These are phyloP conservation scores for Boehmeria nivea DNA, from an alignment of 306 rosid species.

Conservation along the genomic window DNA sequence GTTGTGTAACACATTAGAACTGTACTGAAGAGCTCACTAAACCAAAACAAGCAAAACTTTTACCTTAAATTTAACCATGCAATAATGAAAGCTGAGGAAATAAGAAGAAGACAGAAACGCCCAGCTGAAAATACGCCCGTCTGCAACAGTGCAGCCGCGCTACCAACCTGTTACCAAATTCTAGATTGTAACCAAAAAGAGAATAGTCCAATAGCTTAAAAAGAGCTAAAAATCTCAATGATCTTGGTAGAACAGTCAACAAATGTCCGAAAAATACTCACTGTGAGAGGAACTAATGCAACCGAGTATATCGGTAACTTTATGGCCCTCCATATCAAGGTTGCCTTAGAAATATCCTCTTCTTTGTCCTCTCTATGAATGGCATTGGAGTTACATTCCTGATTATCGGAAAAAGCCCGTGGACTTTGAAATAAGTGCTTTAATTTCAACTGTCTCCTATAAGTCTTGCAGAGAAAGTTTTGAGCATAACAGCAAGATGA, in stretches of 20 bases:
- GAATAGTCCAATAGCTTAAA: too few relatives aligned
- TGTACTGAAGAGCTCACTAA: not conserved
- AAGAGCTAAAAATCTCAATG: too few relatives aligned
- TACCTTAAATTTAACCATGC: slow-evolving; percentile 88
- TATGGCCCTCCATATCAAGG: slow-evolving; percentile 79
- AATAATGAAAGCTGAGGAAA: slow-evolving; percentile 73
- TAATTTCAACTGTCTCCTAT: slow-evolving; percentile 20
- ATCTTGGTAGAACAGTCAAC: not conserved
- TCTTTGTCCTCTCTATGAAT: slow-evolving; percentile 15
- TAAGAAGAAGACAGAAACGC: slow-evolving; percentile 50
- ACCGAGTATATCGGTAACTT: slow-evolving; percentile 88
- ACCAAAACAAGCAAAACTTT: not conserved
- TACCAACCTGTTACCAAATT: slow-evolving; percentile 48
- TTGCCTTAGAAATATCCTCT: slow-evolving; percentile 39
- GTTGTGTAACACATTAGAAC: not conserved
- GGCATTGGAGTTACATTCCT: slow-evolving; percentile 19
- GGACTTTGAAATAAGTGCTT: slow-evolving; percentile 15
- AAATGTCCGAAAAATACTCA: slow-evolving; percentile 26
- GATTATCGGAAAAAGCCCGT: slow-evolving; percentile 7
- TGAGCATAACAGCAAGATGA: slow-evolving; percentile 12
- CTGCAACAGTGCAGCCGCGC: slow-evolving; percentile 76
- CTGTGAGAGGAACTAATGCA: slow-evolving; percentile 84
- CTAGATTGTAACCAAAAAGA: too few relatives aligned
- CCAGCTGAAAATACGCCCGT: slow-evolving; percentile 56
- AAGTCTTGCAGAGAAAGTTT: slow-evolving; percentile 17